Conservation (phyloP, 345 rosid genomes). For the Garcia nutans region DNA sequence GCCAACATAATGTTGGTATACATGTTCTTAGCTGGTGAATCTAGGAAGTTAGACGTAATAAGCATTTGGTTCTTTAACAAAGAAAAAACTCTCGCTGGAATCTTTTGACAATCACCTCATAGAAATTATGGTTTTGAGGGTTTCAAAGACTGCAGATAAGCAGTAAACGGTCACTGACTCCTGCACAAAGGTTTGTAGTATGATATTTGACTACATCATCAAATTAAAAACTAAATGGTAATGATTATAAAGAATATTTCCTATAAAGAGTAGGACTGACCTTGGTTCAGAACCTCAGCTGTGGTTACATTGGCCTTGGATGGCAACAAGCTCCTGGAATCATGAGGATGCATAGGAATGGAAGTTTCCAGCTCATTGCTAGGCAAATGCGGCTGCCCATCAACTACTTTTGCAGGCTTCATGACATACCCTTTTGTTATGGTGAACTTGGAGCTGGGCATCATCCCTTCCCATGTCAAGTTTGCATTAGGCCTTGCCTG, state of each 20-base stretch:
- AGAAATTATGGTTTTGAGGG: neutral
- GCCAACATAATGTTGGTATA: neutral
- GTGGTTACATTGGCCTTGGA: constrained; percentile 37
- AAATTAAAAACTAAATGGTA: neutral
- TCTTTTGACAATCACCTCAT: neutral
- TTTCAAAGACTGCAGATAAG: neutral
- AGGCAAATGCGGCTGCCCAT: constrained; percentile 39
- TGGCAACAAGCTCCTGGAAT: constrained; percentile 44
- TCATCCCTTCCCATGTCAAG: constrained; percentile 45
- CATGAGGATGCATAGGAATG: constrained; percentile 23
- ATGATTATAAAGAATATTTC: neutral
- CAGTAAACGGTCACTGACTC: neutral
- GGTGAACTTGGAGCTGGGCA: constrained; percentile 43
- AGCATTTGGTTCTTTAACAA: neutral
- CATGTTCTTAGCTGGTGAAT: neutral
- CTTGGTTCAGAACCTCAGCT: constrained; percentile 46
- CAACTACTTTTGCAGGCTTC: constrained; percentile 45
- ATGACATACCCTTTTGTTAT: constrained; percentile 43
- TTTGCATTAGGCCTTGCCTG: constrained; percentile 40
- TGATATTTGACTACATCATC: neutral
- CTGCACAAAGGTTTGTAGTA: neutral
- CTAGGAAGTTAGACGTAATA: neutral
- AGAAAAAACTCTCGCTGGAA: neutral
- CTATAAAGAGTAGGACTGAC: constrained; percentile 34
- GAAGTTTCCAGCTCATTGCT: constrained; percentile 37